Evolutionary conservation across 2,329 filamentous ascomycete species (phyloP), one percentile per base, ranked within the genome.

Genomic region (Hypoxylon sp.): DNA sequence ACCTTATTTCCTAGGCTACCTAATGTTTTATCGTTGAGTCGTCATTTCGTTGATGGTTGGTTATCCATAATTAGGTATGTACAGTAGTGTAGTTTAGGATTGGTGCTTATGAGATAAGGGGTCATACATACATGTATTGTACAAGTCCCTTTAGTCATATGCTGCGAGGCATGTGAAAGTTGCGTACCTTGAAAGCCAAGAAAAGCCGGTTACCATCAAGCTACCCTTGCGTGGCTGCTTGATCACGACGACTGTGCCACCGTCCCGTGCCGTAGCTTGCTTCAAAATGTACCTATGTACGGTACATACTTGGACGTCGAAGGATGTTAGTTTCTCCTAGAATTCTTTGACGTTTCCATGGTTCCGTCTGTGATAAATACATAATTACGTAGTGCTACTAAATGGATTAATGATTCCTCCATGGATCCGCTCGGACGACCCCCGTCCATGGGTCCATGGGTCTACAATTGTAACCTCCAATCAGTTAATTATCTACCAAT

Each of bases 231-330:
- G 17, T 65, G 35, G 37, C 61, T 68, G 57, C 47, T 65, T 52
- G 53, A 63, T 70, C n/a, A n/a, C n/a, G 68, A 70, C 65, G 68
- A 66, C 55, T 37, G 17, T 51, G 44, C 52, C 48, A 51, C 57
- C 42, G 29, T 19, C 14, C 50, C 14, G 46, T 35, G 51, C 55
- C 55, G 47, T 58, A 60, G 44, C 19, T 52, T 39, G 46, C 48
- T 48, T 44, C 39, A 46, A 63, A 9, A 33, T 6, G 22, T 17
- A n/a, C n/a, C n/a, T n/a, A 22, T 22, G 19, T 22, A n/a, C n/a
- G n/a, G n/a, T n/a, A n/a, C n/a, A n/a, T n/a, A 39, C 53, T 53
- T 42, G 22, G 50, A n/a, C 53, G 8, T 50, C 57, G 42, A 46
- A 56, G 42, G 19, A 26, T 19, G 26, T 26, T 33, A 24, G 14